phyloP scores from a whole-genome alignment of 1,284 basidiomycete genomes.

The Malassezia globosa region DNA sequence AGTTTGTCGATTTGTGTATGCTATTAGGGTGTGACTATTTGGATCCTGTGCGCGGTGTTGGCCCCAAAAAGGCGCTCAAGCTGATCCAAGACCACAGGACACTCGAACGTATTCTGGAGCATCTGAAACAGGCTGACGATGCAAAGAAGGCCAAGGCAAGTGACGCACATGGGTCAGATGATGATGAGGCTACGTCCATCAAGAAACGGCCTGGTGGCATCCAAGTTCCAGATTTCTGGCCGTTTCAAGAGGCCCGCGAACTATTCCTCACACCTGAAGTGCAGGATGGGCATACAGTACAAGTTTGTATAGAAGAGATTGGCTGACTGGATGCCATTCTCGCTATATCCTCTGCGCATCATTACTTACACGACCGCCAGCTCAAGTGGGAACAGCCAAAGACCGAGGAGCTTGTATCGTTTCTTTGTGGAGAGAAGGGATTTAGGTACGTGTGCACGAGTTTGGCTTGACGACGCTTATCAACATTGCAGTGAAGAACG shows the following conservation, averaged over 20 bases:
- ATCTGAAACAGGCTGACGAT: conserved; percentile 55
- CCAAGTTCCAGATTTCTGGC: conserved; percentile 81
- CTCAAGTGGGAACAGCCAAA: conserved; percentile 91
- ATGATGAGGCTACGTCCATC: conserved; percentile 15
- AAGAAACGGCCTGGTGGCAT: conserved; percentile 50
- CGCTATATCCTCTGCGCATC: too few relatives aligned
- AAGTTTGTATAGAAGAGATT: conserved; percentile 52
- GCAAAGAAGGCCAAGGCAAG: conserved; percentile 17
- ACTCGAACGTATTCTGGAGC: conserved; percentile 68
- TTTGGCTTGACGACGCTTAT: too few relatives aligned
- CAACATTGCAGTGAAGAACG: conserved; percentile 69
- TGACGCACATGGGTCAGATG: conserved; percentile 5
- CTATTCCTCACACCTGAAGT: conserved; percentile 84
- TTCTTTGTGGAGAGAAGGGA: conserved; percentile 86
- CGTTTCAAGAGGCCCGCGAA: conserved; percentile 85
- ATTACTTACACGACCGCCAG: conserved; percentile 49
- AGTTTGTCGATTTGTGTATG: conserved; percentile 93
- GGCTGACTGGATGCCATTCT: too few relatives aligned
- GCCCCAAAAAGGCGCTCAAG: conserved; percentile 90
- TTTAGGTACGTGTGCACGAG: conserved; percentile 64
- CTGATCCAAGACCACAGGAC: conserved; percentile 75
- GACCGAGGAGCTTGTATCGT: conserved; percentile 82
- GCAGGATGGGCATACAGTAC: conserved; percentile 69
- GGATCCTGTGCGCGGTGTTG: conserved; percentile 86
- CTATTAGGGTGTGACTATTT: conserved; percentile 96